A percentile compares a stretch with the other conserved stretches of the same genome.
Conservation (phyloP, 495 filamentous ascomycete genomes). For the Aspergillus ostianus region DNA sequence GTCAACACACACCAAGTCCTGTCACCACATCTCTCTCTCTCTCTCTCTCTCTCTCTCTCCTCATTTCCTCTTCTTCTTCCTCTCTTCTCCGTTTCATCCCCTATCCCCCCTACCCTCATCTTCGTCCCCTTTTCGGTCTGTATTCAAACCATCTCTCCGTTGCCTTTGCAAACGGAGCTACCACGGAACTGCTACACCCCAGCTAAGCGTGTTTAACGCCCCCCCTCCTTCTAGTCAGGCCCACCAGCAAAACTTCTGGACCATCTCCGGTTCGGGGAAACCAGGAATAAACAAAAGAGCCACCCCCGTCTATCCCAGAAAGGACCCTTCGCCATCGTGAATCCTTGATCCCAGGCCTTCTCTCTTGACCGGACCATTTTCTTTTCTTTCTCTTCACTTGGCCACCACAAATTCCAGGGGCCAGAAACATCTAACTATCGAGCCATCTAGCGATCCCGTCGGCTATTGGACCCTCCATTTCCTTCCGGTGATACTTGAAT, state of each 20-base stretch:
- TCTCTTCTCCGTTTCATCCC: conserved; percentile 4
- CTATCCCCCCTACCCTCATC: conserved; percentile 16
- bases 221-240: conserved; percentile 4
- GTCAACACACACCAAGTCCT: conserved; percentile 15
- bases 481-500: conserved; percentile 10
- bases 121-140: conserved; percentile 9
- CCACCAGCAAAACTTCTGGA: conserved; percentile 4
- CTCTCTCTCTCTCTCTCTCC: conserved; percentile 11
- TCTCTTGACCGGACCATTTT: conserved; percentile 17
- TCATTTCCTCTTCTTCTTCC: conserved; percentile 9
- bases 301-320: background rate
- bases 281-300: background rate
- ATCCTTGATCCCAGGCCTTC: conserved; percentile 1
- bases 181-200: background rate
- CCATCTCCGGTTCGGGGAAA: background rate
- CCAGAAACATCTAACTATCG: conserved; percentile 2
- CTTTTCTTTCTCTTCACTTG: conserved; percentile 9
- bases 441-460: too few species aligned
- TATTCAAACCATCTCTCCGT: conserved; percentile 1
- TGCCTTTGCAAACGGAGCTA: conserved; percentile 1
- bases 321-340: conserved; percentile 1
- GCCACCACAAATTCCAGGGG: conserved; percentile 10
- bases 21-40: conserved; percentile 13
- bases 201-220: background rate
- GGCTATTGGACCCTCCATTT: background rate